phyloP scores from a whole-genome alignment of 78 protist species.

The Dictyostelium discoideum region DNA sequence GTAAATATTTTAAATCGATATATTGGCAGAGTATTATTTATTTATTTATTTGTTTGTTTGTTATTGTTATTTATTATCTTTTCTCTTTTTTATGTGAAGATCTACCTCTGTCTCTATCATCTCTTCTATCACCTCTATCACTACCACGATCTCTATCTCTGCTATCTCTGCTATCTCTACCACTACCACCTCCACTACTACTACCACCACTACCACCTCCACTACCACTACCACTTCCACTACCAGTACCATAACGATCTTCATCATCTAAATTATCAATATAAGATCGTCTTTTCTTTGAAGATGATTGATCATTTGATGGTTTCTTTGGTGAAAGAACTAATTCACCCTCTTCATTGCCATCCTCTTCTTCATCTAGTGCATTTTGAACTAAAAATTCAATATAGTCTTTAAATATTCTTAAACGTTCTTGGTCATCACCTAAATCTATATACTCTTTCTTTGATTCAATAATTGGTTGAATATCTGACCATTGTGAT shows the following conservation, averaged over 20 bases:
- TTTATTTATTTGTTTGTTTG: not conserved
- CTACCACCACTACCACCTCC: not conserved
- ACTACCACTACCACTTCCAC: no score
- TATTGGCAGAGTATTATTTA: not conserved
- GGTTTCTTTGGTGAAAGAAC: not conserved
- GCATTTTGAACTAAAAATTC: conserved; percentile 24
- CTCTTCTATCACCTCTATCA: not conserved
- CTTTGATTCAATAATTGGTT: not conserved
- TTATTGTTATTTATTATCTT: not conserved
- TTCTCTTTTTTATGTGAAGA: conserved; percentile 15
- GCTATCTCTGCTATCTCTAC: not conserved
- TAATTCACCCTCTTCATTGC: conserved; percentile 64
- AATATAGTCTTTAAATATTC: conserved; percentile 17
- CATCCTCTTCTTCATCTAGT: conserved; percentile 25
- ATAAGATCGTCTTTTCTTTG: not conserved
- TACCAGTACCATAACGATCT: not conserved
- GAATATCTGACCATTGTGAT: conserved; percentile 41
- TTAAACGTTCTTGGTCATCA: conserved; percentile 27
- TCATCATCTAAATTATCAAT: not conserved
- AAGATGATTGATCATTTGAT: not conserved
- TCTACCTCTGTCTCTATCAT: not conserved
- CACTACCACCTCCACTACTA: conserved; percentile 6
- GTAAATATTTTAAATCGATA: not conserved
- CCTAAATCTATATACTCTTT: conserved; percentile 23
- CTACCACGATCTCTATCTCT: not conserved